phyloP scores from a whole-genome alignment of 2,329 filamentous ascomycete species.

The Trichoderma koningiopsis region DNA sequence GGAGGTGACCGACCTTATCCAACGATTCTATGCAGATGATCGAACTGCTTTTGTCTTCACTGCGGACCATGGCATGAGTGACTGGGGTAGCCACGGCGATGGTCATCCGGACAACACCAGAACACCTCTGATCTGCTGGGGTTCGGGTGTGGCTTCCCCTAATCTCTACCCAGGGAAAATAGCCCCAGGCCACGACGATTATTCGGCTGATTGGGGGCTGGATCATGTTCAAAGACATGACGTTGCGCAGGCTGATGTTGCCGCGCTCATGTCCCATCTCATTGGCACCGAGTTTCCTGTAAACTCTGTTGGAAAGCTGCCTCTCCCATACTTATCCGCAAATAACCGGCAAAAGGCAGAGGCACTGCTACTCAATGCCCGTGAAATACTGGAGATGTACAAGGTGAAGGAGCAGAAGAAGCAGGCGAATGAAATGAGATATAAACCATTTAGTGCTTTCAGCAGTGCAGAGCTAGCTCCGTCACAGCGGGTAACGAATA shows the following conservation, averaged over 20 bases:
- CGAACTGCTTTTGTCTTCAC: conserved; percentile 96
- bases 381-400: conserved; percentile 93
- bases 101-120: conserved; percentile 96
- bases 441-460: conserved; percentile 73
- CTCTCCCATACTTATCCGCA: conserved; percentile 77
- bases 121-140: conserved; percentile 91
- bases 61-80: conserved; percentile 98
- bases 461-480: conserved; percentile 63
- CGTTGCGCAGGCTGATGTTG: conserved; percentile 90
- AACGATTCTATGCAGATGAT: conserved; percentile 80
- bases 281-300: conserved; percentile 87
- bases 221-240: conserved; percentile 82
- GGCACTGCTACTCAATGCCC: conserved; percentile 81
- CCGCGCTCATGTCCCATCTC: conserved; percentile 92
- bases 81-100: conserved; percentile 98
- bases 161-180: conserved; percentile 54
- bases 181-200: conserved; percentile 85
- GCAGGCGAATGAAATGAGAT: conserved; percentile 72
- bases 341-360: conserved; percentile 75
- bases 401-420: conserved; percentile 89
- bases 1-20: conserved; percentile 78
- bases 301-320: conserved; percentile 93
- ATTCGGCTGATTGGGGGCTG: conserved; percentile 86
- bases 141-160: conserved; percentile 83
- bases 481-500: conserved; percentile 66